Evolutionary conservation across 2,329 filamentous ascomycete genomes (phyloP).

Genomic region (Orbilia javanica): DNA sequence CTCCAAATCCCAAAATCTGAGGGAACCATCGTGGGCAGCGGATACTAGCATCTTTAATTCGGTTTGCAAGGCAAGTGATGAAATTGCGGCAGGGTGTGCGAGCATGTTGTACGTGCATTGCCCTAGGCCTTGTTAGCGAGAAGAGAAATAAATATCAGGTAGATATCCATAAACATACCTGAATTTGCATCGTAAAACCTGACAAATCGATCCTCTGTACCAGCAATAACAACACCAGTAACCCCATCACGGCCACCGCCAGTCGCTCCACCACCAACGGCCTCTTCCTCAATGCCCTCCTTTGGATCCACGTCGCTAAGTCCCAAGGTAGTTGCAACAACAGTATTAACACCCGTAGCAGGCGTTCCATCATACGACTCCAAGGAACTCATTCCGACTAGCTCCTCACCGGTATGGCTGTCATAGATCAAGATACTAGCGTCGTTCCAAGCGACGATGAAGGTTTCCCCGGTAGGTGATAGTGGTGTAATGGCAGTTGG

Average conservation of each 20-base stretch:
- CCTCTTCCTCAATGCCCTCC: constrained; percentile 79
- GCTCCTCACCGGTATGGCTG: constrained; percentile 88
- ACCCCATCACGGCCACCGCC: constrained; percentile 82
- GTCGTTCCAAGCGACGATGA: constrained; percentile 93
- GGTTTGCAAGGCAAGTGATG: constrained; percentile 88
- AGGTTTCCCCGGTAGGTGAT: constrained; percentile 83
- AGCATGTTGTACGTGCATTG: constrained; percentile 99
- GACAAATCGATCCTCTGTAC: constrained; percentile 95
- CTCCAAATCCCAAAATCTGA: constrained; percentile 97
- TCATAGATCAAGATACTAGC: constrained; percentile 92
- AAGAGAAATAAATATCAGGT: not conserved
- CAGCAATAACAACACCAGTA: constrained; percentile 93
- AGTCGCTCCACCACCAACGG: constrained; percentile 81
- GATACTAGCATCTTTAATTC: constrained; percentile 95
- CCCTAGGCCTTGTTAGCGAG: constrained; percentile 70
- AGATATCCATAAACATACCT: constrained; percentile 74
- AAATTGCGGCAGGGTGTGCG: constrained; percentile 92
- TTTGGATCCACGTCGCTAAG: constrained; percentile 73
- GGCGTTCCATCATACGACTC: constrained; percentile 93
- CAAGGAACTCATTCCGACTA: constrained; percentile 90
- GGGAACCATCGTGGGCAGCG: constrained; percentile 92
- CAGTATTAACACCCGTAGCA: constrained; percentile 86
- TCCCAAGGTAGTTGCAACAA: constrained; percentile 86
- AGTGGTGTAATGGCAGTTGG: constrained; percentile 94
- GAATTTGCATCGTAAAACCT: constrained; percentile 98